Evolutionary conservation across 495 filamentous ascomycete species (phyloP).

Genomic region (Penicillium macrosclerotiorum): DNA sequence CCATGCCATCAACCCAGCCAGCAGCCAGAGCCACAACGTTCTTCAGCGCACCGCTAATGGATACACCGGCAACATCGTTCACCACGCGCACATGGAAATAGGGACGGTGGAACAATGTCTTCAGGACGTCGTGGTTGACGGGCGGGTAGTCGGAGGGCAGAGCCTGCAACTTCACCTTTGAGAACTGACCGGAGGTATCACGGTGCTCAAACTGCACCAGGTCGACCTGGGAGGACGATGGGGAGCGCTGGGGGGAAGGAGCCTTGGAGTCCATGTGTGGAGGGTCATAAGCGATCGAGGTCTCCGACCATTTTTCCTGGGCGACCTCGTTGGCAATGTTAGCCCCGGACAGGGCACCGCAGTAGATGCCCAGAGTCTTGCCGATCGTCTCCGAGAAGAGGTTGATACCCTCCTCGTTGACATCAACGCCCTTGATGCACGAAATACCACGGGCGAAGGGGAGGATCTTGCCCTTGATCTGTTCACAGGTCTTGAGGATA

Average conservation of each 20-base stretch:
- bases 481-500: slow-evolving; percentile 80
- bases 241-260: slow-evolving; percentile 60
- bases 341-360: slow-evolving; percentile 90
- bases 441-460: slow-evolving; percentile 92
- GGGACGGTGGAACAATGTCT: slow-evolving; percentile 87
- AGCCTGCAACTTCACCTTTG: slow-evolving; percentile 64
- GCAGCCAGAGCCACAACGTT: slow-evolving; percentile 95
- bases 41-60: slow-evolving; percentile 92
- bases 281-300: slow-evolving; percentile 93
- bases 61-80: slow-evolving; percentile 90
- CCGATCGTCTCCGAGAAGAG: slow-evolving; percentile 97
- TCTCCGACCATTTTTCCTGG: slow-evolving; percentile 92
- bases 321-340: slow-evolving; percentile 98
- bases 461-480: slow-evolving; percentile 82
- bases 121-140: slow-evolving; percentile 74
- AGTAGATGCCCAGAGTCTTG: slow-evolving; percentile 87
- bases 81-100: slow-evolving; percentile 97
- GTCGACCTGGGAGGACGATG: slow-evolving; percentile 56
- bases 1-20: slow-evolving; percentile 91
- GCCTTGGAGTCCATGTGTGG: slow-evolving; percentile 76
- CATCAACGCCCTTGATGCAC: slow-evolving; percentile 97
- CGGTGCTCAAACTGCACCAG: slow-evolving; percentile 63
- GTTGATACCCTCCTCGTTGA: slow-evolving; percentile 73
- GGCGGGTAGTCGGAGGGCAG: slow-evolving; percentile 78
- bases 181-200: slow-evolving; percentile 59